A percentile compares a stretch with the other conserved stretches of the same genome.
These are phyloP conservation scores for Leishmania tarentolae DNA, from an alignment of 208 protist species.

Conservation along the genomic window DNA sequence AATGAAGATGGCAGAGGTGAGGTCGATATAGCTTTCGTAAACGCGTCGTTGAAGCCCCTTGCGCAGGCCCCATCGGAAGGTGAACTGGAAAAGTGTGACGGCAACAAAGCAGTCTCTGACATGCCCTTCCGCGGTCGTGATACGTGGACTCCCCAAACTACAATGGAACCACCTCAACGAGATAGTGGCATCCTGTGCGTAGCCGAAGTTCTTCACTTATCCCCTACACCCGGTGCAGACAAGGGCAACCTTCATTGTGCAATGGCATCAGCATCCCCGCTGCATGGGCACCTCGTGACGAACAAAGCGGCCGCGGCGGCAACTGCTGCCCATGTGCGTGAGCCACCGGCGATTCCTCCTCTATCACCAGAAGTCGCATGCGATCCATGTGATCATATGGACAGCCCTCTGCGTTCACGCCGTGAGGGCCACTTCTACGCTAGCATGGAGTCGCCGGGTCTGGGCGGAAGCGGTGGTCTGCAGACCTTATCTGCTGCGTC, in stretches of 20 bases:
- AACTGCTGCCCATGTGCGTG: not conserved
- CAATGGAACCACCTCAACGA: not conserved
- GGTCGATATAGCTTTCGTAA: not conserved
- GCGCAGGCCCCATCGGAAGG: not conserved
- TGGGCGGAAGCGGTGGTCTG: not conserved
- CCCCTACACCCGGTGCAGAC: not conserved
- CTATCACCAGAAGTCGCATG: not conserved
- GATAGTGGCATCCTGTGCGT: not conserved
- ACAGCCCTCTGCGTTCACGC: not conserved
- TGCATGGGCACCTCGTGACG: not conserved
- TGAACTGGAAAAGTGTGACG: not conserved
- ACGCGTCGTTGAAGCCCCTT: not conserved
- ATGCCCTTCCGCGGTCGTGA: not conserved
- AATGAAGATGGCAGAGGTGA: not conserved
- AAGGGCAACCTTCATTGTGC: not conserved
- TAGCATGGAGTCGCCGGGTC: not conserved
- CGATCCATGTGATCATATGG: not conserved
- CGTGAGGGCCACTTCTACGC: not conserved
- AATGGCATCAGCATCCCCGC: not conserved
- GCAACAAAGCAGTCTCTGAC: not conserved
- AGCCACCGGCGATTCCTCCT: not conserved
- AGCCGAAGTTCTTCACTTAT: not conserved
- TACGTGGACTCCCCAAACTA: not conserved
- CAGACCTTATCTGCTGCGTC: not conserved
- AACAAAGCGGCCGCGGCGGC: not conserved